phyloP scores from a whole-genome alignment of 805 yeast genomes.

The Ogataea pignaliae region DNA sequence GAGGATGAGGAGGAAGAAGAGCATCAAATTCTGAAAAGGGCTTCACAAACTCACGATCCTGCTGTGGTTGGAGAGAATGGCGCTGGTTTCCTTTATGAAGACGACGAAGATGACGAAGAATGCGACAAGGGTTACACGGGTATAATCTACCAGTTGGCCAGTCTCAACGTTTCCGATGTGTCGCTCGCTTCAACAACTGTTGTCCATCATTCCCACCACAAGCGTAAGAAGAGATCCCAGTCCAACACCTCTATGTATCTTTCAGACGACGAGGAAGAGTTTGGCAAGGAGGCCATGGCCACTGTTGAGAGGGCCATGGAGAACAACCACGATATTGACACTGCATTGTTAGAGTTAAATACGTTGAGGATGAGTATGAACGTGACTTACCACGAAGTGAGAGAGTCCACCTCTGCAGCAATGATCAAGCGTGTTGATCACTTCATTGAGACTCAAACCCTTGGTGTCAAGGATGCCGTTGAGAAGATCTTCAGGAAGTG shows the following conservation, averaged over 20 bases:
- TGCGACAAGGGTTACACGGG: slow-evolving; percentile 32
- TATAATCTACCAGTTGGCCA: slow-evolving; percentile 38
- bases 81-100: slow-evolving; percentile 44
- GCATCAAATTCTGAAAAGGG: slow-evolving; percentile 15
- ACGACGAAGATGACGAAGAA: slow-evolving; percentile 43
- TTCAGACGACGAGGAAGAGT: slow-evolving; percentile 56
- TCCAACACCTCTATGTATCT: slow-evolving; percentile 33
- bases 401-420: slow-evolving; percentile 74
- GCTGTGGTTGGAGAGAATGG: slow-evolving; percentile 46
- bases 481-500: slow-evolving; percentile 73
- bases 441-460: slow-evolving; percentile 71
- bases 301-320: slow-evolving; percentile 90
- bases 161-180: slow-evolving; percentile 47
- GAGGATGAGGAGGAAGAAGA: slow-evolving; percentile 19
- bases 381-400: slow-evolving; percentile 89
- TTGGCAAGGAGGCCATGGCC: slow-evolving; percentile 85
- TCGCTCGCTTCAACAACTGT: slow-evolving; percentile 48
- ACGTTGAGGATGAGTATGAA: slow-evolving; percentile 97
- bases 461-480: slow-evolving; percentile 72
- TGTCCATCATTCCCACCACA: slow-evolving; percentile 21
- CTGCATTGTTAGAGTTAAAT: slow-evolving; percentile 87
- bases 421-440: slow-evolving; percentile 65
- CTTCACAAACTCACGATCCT: slow-evolving; percentile 20
- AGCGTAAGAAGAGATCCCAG: slow-evolving; percentile 35
- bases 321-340: slow-evolving; percentile 88